A percentile compares a stretch with the other conserved stretches of the same genome.
phyloP scores from a whole-genome alignment of 1,139 yeast genomes.

The Yamadazyma aaseri region DNA sequence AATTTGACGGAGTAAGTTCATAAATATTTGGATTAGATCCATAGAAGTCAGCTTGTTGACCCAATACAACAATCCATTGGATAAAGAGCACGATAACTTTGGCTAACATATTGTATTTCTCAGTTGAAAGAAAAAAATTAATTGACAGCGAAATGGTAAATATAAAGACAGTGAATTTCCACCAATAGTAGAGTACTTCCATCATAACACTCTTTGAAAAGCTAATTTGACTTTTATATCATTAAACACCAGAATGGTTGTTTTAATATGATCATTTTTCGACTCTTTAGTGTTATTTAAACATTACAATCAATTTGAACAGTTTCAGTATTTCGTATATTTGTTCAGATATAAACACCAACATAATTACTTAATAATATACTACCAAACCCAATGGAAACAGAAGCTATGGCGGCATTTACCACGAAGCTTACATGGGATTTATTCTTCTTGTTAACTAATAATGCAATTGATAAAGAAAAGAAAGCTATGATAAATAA shows the following conservation, averaged over 20 bases:
- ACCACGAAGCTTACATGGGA: constrained; percentile 26
- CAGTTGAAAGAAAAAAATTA: constrained; percentile 1
- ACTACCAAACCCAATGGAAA: constrained; percentile 39
- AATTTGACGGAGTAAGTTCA: constrained; percentile 56
- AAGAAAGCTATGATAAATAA: constrained; percentile 33
- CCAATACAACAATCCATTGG: constrained; percentile 8
- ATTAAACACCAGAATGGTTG: too few relatives aligned
- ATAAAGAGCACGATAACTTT: background rate
- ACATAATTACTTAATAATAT: constrained; percentile 41
- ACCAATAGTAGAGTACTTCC: too few relatives aligned
- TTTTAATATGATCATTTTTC: too few relatives aligned
- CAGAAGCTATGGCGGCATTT: constrained; percentile 37
- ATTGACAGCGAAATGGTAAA: background rate
- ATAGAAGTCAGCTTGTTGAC: constrained; percentile 13
- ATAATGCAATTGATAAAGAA: constrained; percentile 35
- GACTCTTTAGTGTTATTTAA: too few relatives aligned
- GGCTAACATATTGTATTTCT: too few relatives aligned
- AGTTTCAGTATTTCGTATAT: background rate
- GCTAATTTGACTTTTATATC: too few relatives aligned
- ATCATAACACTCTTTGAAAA: too few relatives aligned
- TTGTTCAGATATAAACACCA: constrained; percentile 38
- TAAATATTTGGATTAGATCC: constrained; percentile 47
- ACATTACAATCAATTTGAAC: too few relatives aligned
- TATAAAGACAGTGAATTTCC: background rate
- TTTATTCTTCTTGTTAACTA: constrained; percentile 35